Percentiles rank a stretch among this genome's conserved stretches.
phyloP scores from a whole-genome alignment of 75 land plant species.

The Gnetum montanum region DNA sequence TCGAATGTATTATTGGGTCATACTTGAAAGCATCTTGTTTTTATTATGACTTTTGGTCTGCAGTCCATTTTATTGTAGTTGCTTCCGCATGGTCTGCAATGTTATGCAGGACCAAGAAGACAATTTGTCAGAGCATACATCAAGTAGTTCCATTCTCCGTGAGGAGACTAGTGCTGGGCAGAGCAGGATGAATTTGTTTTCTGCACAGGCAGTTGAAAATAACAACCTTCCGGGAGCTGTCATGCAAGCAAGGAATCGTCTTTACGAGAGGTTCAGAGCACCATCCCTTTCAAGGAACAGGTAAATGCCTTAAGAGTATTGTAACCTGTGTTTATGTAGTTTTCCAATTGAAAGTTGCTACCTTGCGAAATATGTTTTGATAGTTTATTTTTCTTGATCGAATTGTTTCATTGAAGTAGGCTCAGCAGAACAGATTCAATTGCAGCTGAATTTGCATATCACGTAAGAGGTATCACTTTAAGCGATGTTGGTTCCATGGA shows the following conservation, averaged over 20 bases:
- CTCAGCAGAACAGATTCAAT: constrained; percentile 8
- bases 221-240: constrained; percentile 43
- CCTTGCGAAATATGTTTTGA: no score
- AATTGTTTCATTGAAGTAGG: no score
- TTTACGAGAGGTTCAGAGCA: constrained; percentile 71
- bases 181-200: not conserved
- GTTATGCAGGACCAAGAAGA: constrained; percentile 6
- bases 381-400: not conserved
- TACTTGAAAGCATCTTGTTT: no score
- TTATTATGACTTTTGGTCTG: no score
- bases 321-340: not conserved
- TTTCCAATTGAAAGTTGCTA: not conserved
- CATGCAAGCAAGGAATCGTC: constrained; percentile 46
- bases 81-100: no score
- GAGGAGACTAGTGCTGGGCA: not conserved
- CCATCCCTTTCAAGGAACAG: constrained; percentile 37
- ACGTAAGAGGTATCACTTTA: constrained; percentile 19
- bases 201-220: constrained; percentile 7
- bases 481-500: constrained; percentile 34
- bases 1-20: no score
- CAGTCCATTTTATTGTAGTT: no score
- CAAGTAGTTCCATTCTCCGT: constrained; percentile 1
- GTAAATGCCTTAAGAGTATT: no score
- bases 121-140: constrained; percentile 4
- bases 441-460: constrained; percentile 2